A percentile compares a stretch with the other conserved stretches of the same genome.
phyloP scores from a whole-genome alignment of 129 eudicot genomes.

The Solidago caesia region DNA sequence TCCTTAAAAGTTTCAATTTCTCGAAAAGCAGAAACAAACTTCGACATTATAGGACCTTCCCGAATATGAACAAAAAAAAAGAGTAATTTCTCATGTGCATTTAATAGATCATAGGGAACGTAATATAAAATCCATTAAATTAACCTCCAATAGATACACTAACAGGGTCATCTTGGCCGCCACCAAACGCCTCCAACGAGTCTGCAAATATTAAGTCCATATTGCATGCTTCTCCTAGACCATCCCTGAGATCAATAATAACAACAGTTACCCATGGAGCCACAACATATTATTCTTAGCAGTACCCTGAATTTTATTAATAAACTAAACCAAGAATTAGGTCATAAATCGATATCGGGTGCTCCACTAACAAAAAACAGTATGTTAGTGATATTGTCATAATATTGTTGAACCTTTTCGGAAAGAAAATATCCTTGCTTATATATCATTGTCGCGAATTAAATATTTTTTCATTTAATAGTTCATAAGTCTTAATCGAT shows the following conservation, averaged over 20 bases:
- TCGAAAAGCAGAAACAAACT: conserved; percentile 71
- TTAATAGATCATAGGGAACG: conserved; percentile 8
- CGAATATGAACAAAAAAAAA: conserved; percentile 18
- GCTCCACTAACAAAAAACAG: too few species aligned
- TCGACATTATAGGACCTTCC: conserved; percentile 85
- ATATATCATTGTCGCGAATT: not conserved
- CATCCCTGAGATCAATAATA: conserved; percentile 51
- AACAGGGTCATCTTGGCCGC: conserved; percentile 81
- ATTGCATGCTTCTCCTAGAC: conserved; percentile 71
- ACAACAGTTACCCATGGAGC: conserved; percentile 15
- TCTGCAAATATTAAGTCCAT: conserved; percentile 75
- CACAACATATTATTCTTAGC: conserved; percentile 27
- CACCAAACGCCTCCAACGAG: conserved; percentile 81
- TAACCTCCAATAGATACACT: conserved; percentile 94
- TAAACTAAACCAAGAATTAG: not conserved
- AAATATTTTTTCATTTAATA: not conserved
- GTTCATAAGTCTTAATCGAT: not conserved
- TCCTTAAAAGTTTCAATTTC: conserved; percentile 98
- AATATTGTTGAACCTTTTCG: not conserved
- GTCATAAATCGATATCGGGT: not conserved
- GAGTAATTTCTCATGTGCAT: conserved; percentile 10
- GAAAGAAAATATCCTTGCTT: not conserved
- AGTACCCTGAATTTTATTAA: not conserved
- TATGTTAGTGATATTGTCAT: not conserved
- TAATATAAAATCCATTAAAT: conserved; percentile 9